A percentile compares a stretch with the other conserved stretches of the same genome.
phyloP scores from a whole-genome alignment of 371 early-diverging fungal genomes.

The Phascolomyces articulosus region DNA sequence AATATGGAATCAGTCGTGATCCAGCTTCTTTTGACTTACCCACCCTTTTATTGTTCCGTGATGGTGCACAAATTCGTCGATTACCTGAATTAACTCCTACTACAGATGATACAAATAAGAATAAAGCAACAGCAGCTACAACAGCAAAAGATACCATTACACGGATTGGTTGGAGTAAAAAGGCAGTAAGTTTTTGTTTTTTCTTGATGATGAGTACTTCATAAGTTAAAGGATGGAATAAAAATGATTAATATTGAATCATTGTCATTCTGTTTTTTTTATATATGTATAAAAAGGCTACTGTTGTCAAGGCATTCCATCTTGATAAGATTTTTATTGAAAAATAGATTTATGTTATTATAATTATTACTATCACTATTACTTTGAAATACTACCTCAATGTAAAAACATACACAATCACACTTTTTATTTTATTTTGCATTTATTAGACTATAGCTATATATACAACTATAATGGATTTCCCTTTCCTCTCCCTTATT shows the following conservation, averaged over 20 bases:
- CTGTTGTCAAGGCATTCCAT: slow-evolving; percentile 44
- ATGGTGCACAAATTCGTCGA: slow-evolving; percentile 43
- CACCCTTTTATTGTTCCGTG: slow-evolving; percentile 44
- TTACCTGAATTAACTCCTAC: slow-evolving; percentile 43
- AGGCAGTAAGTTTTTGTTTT: slow-evolving; percentile 34
- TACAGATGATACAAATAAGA: slow-evolving; percentile 7
- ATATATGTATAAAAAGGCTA: slow-evolving; percentile 30
- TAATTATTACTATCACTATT: no score
- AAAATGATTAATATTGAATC: no score
- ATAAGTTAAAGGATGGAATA: no score
- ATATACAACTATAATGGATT: no score
- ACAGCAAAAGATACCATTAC: slow-evolving; percentile 51
- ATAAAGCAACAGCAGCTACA: slow-evolving; percentile 21
- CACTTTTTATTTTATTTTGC: no score
- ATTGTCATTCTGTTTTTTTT: not conserved
- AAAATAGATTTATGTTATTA: slow-evolving; percentile 5
- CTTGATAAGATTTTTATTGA: slow-evolving; percentile 35
- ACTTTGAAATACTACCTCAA: no score
- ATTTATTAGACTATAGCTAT: no score
- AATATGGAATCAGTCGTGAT: slow-evolving; percentile 49
- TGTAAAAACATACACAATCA: no score
- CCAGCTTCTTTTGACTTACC: slow-evolving; percentile 56
- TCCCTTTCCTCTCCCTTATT: no score
- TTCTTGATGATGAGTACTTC: no score
- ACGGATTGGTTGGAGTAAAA: slow-evolving; percentile 53